phyloP scores from a whole-genome alignment of 805 yeast species.

The Pichia heedii region DNA sequence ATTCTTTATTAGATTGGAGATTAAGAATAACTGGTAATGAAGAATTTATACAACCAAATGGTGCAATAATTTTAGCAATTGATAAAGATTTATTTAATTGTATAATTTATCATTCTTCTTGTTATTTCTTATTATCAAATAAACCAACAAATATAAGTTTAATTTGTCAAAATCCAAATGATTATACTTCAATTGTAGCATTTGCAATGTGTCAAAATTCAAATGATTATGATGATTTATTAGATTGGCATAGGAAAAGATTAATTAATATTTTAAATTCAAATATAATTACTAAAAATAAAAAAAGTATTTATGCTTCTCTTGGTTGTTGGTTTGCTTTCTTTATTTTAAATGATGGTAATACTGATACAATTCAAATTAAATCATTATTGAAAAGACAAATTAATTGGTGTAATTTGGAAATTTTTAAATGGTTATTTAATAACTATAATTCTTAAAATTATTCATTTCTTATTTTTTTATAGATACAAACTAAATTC shows the following conservation, averaged over 20 bases:
- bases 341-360: conserved; percentile 5
- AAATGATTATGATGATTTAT: conserved; percentile 21
- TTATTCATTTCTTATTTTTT: too few species aligned
- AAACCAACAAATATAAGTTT: conserved; percentile 5
- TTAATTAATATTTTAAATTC: conserved; percentile 16
- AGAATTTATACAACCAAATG: conserved; percentile 5
- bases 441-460: neutral
- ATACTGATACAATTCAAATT: neutral
- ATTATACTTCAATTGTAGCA: conserved; percentile 7
- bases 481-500: too few species aligned
- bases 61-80: conserved; percentile 6
- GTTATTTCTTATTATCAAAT: conserved; percentile 3
- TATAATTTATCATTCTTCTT: conserved; percentile 5
- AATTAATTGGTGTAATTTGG: conserved; percentile 6
- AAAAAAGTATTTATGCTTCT: conserved; percentile 5
- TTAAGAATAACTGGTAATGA: conserved; percentile 1
- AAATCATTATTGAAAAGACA: conserved; percentile 1
- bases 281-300: conserved; percentile 5
- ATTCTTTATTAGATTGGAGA: conserved; percentile 5
- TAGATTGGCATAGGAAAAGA: conserved; percentile 30
- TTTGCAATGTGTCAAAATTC: conserved; percentile 6
- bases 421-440: conserved; percentile 7
- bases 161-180: conserved; percentile 6
- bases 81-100: conserved; percentile 5
- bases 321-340: conserved; percentile 7